A percentile compares a stretch with the other conserved stretches of the same genome.
Conservation (phyloP, 768 basidiomycete species). For the Mycena filopes region DNA sequence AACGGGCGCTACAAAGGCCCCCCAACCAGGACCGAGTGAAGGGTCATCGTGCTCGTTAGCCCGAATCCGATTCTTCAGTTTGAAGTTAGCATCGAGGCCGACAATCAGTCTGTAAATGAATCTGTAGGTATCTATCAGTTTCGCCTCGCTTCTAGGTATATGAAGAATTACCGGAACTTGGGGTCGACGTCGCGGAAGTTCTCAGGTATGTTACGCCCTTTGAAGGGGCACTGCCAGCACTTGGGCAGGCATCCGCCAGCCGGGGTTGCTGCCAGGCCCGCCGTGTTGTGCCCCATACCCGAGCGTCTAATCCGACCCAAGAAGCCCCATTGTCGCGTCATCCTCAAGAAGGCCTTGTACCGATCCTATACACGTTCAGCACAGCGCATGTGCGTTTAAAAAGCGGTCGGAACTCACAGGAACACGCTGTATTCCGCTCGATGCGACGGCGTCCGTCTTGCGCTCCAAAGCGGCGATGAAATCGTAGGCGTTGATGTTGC, state of each 20-base stretch:
- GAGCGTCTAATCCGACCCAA: not conserved
- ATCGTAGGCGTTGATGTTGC: not conserved
- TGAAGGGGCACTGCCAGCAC: not conserved
- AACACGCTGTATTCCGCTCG: not conserved
- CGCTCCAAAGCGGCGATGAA: slow-evolving; percentile 1
- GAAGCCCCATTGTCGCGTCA: not conserved
- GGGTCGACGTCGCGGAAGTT: not conserved
- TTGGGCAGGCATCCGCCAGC: not conserved
- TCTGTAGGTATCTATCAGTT: not conserved
- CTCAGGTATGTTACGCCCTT: not conserved
- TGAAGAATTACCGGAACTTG: not conserved
- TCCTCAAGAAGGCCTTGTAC: not conserved
- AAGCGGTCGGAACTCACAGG: not conserved
- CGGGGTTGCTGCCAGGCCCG: not conserved
- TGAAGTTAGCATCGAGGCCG: slow-evolving; percentile 40
- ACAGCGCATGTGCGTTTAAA: no score
- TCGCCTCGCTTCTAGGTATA: not conserved
- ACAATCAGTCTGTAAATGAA: slow-evolving; percentile 34
- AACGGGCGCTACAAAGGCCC: not conserved
- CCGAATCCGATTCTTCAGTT: slow-evolving; percentile 32
- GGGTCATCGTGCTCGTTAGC: slow-evolving; percentile 16
- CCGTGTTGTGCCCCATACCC: not conserved
- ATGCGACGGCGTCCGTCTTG: not conserved
- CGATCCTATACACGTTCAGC: not conserved
- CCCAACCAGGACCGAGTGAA: slow-evolving; percentile 19